Base-by-base conservation (phyloP, 2,329 filamentous ascomycete species). In the Amesomyces nigricolor region DNA sequence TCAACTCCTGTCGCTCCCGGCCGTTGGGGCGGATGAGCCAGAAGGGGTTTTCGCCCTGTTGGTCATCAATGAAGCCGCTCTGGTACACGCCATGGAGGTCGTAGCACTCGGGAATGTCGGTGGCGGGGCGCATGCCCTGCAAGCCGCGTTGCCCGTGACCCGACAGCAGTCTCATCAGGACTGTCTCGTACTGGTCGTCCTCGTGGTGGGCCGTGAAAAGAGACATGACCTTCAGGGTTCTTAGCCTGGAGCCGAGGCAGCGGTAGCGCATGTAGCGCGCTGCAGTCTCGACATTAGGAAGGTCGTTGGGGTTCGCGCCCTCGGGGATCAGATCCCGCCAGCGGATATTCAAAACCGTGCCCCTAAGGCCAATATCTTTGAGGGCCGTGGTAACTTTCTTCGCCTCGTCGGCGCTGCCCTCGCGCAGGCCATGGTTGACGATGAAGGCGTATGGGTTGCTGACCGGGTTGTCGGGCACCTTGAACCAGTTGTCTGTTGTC, bases 171-270 rank as follows among this genome's bases (percentile, higher is more conserved):
- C 94, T 81, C 84, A 91, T 88, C 47, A 97, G 72, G 4, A 95
- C 78, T 0, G 91, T 96, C 72, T 99, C 94, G 54, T 91, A 87
- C 66, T 94, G 89, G 65, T 99, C 94, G 65, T 96, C 91, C 59
- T 80, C 76, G 68, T 99, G 94, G 67, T 99, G 94, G 4, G 86
- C 94, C 29, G 95, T 74, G 39, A 96, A 78, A 1, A 97, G 68
- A 17, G 81, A 80, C 4, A 70, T 71, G 4, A 88, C 80, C 0
- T 72, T 67, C 5, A 73, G 62, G 1, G 72, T 67, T 14, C 70
- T 69, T 67, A 88, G 91, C 7, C 78, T 76, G 13, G 63, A 67
- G 0, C 88, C 91, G 1, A 97, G 70, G 0, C 77, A 74, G 58
- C 82, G 85, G 69, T 91, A 97, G 13, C 94, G 83, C 35, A 86